Conservation (phyloP, 2,329 filamentous ascomycete species). For the Beauveria rudraprayagi region DNA sequence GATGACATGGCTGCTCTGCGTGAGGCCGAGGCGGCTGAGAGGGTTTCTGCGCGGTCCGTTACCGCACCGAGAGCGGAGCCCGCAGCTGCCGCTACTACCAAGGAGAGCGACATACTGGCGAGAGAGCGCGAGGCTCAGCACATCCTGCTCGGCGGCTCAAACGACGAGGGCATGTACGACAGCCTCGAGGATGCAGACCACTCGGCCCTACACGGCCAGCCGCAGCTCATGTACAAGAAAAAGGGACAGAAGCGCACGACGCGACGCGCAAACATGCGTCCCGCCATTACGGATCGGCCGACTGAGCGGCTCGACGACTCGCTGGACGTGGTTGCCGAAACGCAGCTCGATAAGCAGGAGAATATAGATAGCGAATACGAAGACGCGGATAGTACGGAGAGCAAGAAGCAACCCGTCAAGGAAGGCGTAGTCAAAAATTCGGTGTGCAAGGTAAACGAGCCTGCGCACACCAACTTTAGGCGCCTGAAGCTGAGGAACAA, state of each 20-base stretch:
- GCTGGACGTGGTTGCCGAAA: slow-evolving; percentile 25
- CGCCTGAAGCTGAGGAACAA: slow-evolving; percentile 54
- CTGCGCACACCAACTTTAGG: slow-evolving; percentile 60
- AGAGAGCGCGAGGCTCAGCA: slow-evolving; percentile 36
- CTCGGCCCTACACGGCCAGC: slow-evolving; percentile 48
- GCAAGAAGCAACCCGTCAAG: slow-evolving; percentile 21
- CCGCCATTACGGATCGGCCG: slow-evolving; percentile 41
- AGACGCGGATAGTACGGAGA: slow-evolving; percentile 14
- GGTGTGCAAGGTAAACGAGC: slow-evolving; percentile 53
- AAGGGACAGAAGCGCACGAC: slow-evolving; percentile 77
- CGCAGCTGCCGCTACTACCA: slow-evolving; percentile 14
- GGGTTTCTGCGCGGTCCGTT: slow-evolving; percentile 18
- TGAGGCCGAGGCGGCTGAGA: slow-evolving; percentile 55
- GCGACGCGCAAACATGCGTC: slow-evolving; percentile 55
- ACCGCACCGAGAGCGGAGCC: slow-evolving; percentile 14
- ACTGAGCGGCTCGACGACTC: slow-evolving; percentile 22
- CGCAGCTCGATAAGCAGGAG: slow-evolving; percentile 16
- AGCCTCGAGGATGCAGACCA: slow-evolving; percentile 41
- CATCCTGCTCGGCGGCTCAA: slow-evolving; percentile 51
- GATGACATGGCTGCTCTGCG: slow-evolving; percentile 67
- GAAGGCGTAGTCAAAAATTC: slow-evolving; percentile 42
- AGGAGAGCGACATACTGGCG: slow-evolving; percentile 29
- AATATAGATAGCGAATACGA: slow-evolving; percentile 13
- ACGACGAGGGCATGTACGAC: slow-evolving; percentile 53
- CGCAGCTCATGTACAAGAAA: slow-evolving; percentile 66